Base-by-base conservation (phyloP, 768 basidiomycete genomes). In the Amylocystis lapponica region DNA sequence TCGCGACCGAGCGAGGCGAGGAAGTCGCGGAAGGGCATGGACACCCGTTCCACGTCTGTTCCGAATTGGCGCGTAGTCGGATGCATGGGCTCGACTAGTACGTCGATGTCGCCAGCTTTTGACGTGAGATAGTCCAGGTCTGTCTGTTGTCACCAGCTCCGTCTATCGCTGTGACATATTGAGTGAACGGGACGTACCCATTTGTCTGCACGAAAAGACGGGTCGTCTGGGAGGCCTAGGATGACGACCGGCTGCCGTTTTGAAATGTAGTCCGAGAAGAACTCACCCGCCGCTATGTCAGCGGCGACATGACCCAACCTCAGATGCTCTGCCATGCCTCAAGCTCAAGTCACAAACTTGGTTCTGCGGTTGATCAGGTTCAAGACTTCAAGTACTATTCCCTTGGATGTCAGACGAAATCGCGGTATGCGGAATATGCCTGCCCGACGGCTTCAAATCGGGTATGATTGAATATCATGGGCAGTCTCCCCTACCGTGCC, bases 61-160 rank as follows among this genome's bases (percentile, higher is more conserved):
- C 60, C 60, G 32, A 53, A 62, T 25, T 62, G 60, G n/a, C 49
- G 49, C 3, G 49, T 34, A 3, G 38, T 36, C 5, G 53, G 56
- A 29, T 62, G 58, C 31, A 59, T 50, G 36, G 60, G 60, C 33
- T 62, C 58, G 22, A 62, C 54, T 26, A 58, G 48, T 2, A 62
- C 58, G 14, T 47, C 30, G 12, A 43, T 30, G 23, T 51, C 41
- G 13, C 60, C 58, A 12, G 58, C 60, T 46, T 58, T 59, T 17
- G 22, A 29, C 4, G 48, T 17, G 3, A 62, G 54, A 32, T 59
- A 57, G 34, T 49, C 39, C 11, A 62, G 47, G 25, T 59, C 48
- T 45, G 53, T 46, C 58, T 61, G 43, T 19, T 6, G 41, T 45
- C 32, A 49, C 27, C 29, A 35, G 39, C n/a, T n/a, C n/a, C n/a